phyloP scores from a whole-genome alignment of 768 basidiomycete species.

The Termitomyces bulborhizus region DNA sequence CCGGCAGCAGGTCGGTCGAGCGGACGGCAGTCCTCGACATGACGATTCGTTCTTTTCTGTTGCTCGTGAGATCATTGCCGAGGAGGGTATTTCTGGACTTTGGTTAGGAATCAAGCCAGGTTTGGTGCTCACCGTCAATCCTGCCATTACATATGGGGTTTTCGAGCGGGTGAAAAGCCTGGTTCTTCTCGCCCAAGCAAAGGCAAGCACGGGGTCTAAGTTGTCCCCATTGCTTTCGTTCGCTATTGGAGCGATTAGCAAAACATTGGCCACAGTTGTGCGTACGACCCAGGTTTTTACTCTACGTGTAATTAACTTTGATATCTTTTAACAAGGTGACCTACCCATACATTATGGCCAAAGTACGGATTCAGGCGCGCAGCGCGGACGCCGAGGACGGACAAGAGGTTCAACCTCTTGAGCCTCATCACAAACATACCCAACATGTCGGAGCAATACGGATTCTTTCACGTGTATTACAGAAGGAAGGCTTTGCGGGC shows the following conservation, averaged over 20 bases:
- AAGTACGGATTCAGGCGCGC: constrained; percentile 91
- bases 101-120: constrained; percentile 94
- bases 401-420: constrained; percentile 29
- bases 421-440: constrained; percentile 36
- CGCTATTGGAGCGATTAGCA: constrained; percentile 85
- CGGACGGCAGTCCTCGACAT: constrained; percentile 13
- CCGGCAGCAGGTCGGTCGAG: constrained; percentile 82
- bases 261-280: constrained; percentile 93
- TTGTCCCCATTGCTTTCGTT: constrained; percentile 78
- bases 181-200: constrained; percentile 49
- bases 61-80: constrained; percentile 79
- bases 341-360: constrained; percentile 95
- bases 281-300: constrained; percentile 20
- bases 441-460: constrained; percentile 71
- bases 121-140: constrained; percentile 93
- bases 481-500: constrained; percentile 76
- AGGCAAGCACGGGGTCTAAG: constrained; percentile 42
- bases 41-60: constrained; percentile 78
- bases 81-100: constrained; percentile 81
- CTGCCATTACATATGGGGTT: constrained; percentile 94
- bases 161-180: constrained; percentile 88
- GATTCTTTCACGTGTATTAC: constrained; percentile 65
- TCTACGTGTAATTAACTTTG: not conserved
- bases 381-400: constrained; percentile 48
- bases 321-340: constrained; percentile 54